Base-by-base conservation (phyloP, 2,329 filamentous ascomycete species). In the Aureobasidium namibiae region DNA sequence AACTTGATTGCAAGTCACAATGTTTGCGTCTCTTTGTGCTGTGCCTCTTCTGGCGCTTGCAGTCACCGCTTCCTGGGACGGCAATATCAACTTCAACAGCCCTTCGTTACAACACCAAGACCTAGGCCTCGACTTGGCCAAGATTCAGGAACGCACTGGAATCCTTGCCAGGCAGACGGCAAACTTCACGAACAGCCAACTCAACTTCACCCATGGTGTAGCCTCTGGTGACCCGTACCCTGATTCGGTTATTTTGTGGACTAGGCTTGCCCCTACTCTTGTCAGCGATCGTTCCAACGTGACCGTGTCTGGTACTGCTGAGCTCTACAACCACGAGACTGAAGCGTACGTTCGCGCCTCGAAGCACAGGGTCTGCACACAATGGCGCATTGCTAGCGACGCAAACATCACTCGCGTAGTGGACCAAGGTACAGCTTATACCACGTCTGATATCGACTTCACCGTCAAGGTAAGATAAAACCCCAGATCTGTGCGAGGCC, bases 361-460 rank as follows among this genome's bases (percentile, higher is more conserved):
- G 5, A 53, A 53, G 34, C 49, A 53, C 23, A 85, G 86, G 0
- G 78, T 89, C 34, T 90, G 87, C 64, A 78, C 89, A 0, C 77
- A 85, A 34, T 90, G 83, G 77, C 80, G 79, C 59, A 79, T 89
- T n/a, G 76, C 78, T 13, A 72, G 73, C 21, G 77, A 80, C 64
- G 68, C 76, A 50, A 70, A 74, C 14, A 74, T 81, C 36, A 70
- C 71, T 10, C 66, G 74, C 1, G 73, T 81, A 6, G 81, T 82
- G 1, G 76, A 80, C 49, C 75, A 74, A 1, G 87, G 87, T 5
- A 80, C 73, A 31, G 85, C 80, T 1, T 89, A 84, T 66, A 90
- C 87, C 0, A 87, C 80, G 41, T 86, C 82, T 1, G 87, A 90
- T 67, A 82, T 90, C 49, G 88, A 90, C 67, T 90, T 85, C 68